Base-by-base conservation (phyloP, 768 basidiomycete genomes). In the Tricholoma matsutake region DNA sequence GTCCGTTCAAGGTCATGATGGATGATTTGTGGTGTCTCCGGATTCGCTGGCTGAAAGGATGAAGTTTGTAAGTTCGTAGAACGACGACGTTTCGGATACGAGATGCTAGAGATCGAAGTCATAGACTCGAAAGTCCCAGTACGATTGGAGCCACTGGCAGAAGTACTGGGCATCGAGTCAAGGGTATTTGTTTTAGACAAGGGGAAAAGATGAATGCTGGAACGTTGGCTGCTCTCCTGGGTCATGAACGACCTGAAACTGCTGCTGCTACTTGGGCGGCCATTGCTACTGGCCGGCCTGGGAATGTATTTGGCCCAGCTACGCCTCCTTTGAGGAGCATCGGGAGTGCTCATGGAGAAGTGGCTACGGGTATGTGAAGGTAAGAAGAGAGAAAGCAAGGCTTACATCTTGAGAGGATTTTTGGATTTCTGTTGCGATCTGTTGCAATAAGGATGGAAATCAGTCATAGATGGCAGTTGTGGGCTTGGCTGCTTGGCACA, bases 1-100 rank as follows among this genome's bases (percentile, higher is more conserved):
- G 77, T 74, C 62, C 77, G 83, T 55, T 85, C 82, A 54, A 87
- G 77, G 37, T 81, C 83, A 69, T 82, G 81, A 53, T 77, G 65
- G 62, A 80, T 73, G 59, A 79, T 72, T 60, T 79, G 76, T 7
- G 76, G 72, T 0, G 79, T 75, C 75, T 85, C 81, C 57, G 77
- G 68, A 67, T 83, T 79, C 56, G 80, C 71, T 54, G 80, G 72
- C 69, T 82, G 77, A 18, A 72, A 35, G 52, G 69, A 58, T 52
- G 73, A 64, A 54, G 70, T 74, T 65, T 76, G 70, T 70, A 75
- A 65, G 56, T 66, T 67, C 32, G 63, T 64, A 41, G 73, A 71
- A 68, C 74, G 73, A 16, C 75, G 73, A 60, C 69, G 29, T 4
- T 32, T n/a, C 4, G 29, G 51, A 31, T 32, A 32, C 1, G 51